Evolutionary conservation across 371 early-diverging fungal genomes (phyloP).

Genomic region (Rhizopus microsporus): DNA sequence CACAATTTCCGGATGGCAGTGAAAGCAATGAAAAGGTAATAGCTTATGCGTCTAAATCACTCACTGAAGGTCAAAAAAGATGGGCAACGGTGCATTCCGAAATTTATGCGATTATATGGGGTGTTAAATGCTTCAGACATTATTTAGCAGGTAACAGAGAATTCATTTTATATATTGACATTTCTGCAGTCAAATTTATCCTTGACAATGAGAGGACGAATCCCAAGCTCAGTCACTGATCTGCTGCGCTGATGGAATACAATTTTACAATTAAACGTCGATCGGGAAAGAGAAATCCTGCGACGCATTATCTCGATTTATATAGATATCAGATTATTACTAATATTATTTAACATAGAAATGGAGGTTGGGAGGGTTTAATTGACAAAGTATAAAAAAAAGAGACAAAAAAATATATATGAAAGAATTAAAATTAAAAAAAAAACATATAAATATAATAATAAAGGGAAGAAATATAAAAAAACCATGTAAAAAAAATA

Average conservation of each 20-base stretch:
- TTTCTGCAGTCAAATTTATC: slow-evolving; percentile 9
- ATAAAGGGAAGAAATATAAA: slow-evolving; percentile 7
- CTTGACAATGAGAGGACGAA: slow-evolving; percentile 4
- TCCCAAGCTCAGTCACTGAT: slow-evolving; percentile 15
- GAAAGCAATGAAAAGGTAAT: slow-evolving; percentile 24
- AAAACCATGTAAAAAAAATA: slow-evolving; percentile 10
- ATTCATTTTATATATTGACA: slow-evolving; percentile 17
- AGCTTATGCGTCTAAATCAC: slow-evolving; percentile 20
- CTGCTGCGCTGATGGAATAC: slow-evolving; percentile 14
- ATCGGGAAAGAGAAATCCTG: slow-evolving; percentile 12
- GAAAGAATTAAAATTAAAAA: background rate
- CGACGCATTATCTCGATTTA: slow-evolving; percentile 12
- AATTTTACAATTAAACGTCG: slow-evolving; percentile 7
- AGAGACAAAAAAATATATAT: background rate
- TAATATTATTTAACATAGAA: too few species aligned
- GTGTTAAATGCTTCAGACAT: slow-evolving; percentile 28
- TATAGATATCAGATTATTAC: too few species aligned
- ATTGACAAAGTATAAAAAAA: background rate
- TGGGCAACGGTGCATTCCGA: slow-evolving; percentile 13
- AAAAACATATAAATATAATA: background rate
- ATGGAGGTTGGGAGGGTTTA: too few species aligned
- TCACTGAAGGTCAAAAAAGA: slow-evolving; percentile 12
- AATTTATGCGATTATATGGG: slow-evolving; percentile 23
- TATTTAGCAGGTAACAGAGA: slow-evolving; percentile 33
- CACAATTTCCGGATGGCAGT: slow-evolving; percentile 28